phyloP scores from a whole-genome alignment of 495 filamentous ascomycete genomes.

The Penicillium samsonianum region DNA sequence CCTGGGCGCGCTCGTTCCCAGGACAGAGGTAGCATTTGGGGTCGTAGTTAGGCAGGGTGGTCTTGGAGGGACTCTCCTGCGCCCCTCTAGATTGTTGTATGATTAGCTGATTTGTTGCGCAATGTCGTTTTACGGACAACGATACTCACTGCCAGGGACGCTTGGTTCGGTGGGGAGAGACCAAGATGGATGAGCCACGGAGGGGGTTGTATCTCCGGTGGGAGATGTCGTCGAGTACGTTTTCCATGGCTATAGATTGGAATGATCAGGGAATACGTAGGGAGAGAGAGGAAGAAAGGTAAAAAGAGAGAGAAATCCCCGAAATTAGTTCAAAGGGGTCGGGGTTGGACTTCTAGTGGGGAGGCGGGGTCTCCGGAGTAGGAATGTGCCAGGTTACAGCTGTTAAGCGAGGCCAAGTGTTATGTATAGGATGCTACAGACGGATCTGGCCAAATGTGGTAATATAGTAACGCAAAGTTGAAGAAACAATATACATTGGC shows the following conservation, averaged over 20 bases:
- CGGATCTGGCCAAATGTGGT: not conserved
- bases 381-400: conserved; percentile 4
- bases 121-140: not conserved
- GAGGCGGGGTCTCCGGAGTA: conserved; percentile 21
- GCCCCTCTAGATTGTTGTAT: conserved; percentile 69
- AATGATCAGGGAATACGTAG: conserved; percentile 11
- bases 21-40: conserved; percentile 95
- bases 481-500: not conserved
- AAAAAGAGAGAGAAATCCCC: conserved; percentile 9
- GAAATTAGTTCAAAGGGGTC: conserved; percentile 4
- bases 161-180: conserved; percentile 94
- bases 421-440: not conserved
- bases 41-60: conserved; percentile 77
- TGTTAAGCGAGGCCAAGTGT: conserved; percentile 2
- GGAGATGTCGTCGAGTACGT: conserved; percentile 93
- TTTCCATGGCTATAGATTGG: conserved; percentile 51
- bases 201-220: conserved; percentile 93
- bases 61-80: conserved; percentile 80
- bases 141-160: conserved; percentile 92
- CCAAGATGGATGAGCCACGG: conserved; percentile 84
- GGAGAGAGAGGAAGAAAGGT: conserved; percentile 3
- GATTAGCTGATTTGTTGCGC: not conserved
- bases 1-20: conserved; percentile 87
- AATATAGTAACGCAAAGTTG: not conserved
- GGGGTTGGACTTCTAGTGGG: conserved; percentile 11